Evolutionary conservation across 805 yeast genomes (phyloP), one percentile per base, ranked within the genome.

Genomic region (Komagataella pastoris): DNA sequence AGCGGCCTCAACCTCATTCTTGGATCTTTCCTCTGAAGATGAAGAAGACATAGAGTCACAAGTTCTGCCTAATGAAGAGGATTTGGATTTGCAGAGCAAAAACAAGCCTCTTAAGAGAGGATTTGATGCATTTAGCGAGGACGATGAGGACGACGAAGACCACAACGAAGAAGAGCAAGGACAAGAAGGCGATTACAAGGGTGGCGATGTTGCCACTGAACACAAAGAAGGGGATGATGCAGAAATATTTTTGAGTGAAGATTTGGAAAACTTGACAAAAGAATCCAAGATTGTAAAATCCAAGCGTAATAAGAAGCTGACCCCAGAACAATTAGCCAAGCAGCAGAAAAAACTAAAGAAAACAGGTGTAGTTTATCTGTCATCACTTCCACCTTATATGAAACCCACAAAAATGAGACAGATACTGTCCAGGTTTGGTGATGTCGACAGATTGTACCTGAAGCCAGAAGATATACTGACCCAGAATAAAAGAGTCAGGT

Each of bases 311-410:
- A 80, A 82, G 57, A 76, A 72, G 56, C 68, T 83, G 36, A 74
- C 82, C 6, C 74, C 82, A 6, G 75, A 75, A 48, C 78, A 79
- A 55, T 64, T 81, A n/a, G 76, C 63, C 5, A 68, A 79, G 61
- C 77, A 76, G 54, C 74, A 77, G 54, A 75, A 75, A 57, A 76
- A 76, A 57, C 73, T 77, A 44, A 79, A 75, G 54, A 81, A 77
- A 58, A 83, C 96, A 0, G 99, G 99, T 4, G 97, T 93, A 1
- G 83, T 95, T n/a, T 93, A 93, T 59, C 66, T 93, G 2, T 89
- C 97, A 0, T 77, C 83, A 49, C 78, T 93, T 7, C 99, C 99
- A 0, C 99, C 99, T 23, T 93, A 85, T 63, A 93, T 93, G 99
- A 90, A 90, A 63, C 98, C 99, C 1, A 79, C 84, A 1, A 93